A percentile compares a stretch with the other conserved stretches of the same genome.
Conservation (phyloP, 2,329 filamentous ascomycete species). For the Diplodia scrobiculata region DNA sequence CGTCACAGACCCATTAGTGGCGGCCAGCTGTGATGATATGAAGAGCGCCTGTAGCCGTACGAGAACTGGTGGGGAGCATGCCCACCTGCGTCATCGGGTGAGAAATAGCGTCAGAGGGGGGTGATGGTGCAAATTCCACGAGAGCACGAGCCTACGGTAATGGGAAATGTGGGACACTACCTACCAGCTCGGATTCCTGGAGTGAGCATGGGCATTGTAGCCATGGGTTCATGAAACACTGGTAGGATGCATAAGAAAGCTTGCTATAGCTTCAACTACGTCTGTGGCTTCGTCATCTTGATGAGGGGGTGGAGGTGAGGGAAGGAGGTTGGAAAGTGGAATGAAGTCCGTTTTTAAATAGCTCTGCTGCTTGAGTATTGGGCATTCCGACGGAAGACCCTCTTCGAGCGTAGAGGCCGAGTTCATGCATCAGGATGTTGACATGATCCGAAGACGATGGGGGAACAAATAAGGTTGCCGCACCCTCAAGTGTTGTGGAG, state of each 20-base stretch:
- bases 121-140: neutral
- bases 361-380: neutral
- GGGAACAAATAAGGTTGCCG: no score
- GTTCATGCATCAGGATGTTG: no score
- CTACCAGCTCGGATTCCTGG: neutral
- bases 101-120: neutral
- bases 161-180: neutral
- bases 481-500: neutral
- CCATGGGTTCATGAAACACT: no score
- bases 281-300: neutral
- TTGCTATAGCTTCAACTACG: neutral
- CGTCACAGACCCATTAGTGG: no score
- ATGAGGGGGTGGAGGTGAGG: neutral
- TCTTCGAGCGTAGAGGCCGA: no score
- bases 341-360: neutral
- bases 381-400: neutral
- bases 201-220: neutral
- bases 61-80: neutral
- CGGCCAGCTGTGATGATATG: neutral
- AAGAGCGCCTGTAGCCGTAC: neutral
- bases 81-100: neutral
- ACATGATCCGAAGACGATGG: no score
- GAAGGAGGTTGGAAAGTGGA: neutral
- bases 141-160: neutral
- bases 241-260: neutral